phyloP scores from a whole-genome alignment of 371 early-diverging fungal species.

The Mycotypha africana region DNA sequence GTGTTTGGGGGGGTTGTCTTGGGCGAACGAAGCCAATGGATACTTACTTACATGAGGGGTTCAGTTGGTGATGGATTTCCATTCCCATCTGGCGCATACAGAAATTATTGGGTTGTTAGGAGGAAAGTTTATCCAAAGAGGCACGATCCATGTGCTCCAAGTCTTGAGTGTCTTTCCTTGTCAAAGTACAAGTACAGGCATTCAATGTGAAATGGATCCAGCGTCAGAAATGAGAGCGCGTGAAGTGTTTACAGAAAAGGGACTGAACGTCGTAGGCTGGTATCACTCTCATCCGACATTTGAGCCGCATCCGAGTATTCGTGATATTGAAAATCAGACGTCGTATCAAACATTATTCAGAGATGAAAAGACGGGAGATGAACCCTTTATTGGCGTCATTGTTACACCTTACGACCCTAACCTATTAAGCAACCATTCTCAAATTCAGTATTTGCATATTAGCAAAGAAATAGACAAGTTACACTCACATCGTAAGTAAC shows the following conservation, averaged over 20 bases:
- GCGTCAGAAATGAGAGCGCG: conserved; percentile 74
- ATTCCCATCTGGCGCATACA: conserved; percentile 28
- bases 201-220: conserved; percentile 85
- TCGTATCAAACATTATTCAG: conserved; percentile 74
- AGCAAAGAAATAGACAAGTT: conserved; percentile 40
- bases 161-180: conserved; percentile 61
- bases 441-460: conserved; percentile 54
- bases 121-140: conserved; percentile 53
- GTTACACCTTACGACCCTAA: conserved; percentile 67
- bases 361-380: conserved; percentile 54
- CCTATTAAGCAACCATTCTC: conserved; percentile 43
- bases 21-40: not conserved
- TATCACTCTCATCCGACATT: conserved; percentile 90
- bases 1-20: too few relatives aligned
- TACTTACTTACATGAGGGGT: not conserved
- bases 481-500: conserved; percentile 39
- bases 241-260: conserved; percentile 61
- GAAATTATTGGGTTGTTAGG: conserved; percentile 79
- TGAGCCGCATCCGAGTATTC: conserved; percentile 74
- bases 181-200: conserved; percentile 61
- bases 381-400: conserved; percentile 84
- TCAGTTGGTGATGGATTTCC: conserved; percentile 82
- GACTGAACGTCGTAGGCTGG: conserved; percentile 85
- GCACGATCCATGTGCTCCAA: conserved; percentile 38
- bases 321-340: conserved; percentile 82